These are phyloP conservation scores for Carex arenaria DNA, from an alignment of 202 grass and related monocot genomes.

Conservation along the genomic window DNA sequence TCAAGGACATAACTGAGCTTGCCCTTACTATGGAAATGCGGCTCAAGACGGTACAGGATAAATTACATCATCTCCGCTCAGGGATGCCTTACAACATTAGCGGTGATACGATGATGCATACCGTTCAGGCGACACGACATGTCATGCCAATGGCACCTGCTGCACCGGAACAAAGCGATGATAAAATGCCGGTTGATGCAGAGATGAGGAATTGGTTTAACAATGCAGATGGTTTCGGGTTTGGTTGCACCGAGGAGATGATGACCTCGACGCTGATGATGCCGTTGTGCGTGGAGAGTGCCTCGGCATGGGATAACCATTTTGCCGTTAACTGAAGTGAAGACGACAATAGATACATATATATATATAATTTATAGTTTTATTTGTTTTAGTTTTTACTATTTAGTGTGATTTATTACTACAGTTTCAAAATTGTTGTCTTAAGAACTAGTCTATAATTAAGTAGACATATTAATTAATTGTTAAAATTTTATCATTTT, in stretches of 20 bases:
- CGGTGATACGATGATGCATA: neutral
- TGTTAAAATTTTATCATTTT: neutral
- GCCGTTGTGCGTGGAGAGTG: neutral
- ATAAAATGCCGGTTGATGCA: slow-evolving; percentile 2
- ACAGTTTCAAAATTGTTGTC: neutral
- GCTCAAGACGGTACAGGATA: neutral
- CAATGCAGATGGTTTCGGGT: neutral
- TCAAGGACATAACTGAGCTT: slow-evolving; percentile 1
- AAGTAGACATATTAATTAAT: neutral
- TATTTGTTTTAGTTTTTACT: slow-evolving; percentile 1
- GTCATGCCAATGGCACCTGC: neutral
- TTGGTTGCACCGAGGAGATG: slow-evolving; percentile 6
- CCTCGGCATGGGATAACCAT: slow-evolving; percentile 15
- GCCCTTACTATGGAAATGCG: neutral
- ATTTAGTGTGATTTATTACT: neutral
- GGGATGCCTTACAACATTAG: neutral
- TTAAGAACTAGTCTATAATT: neutral
- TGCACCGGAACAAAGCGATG: neutral
- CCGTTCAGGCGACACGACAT: neutral
- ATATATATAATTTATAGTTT: neutral
- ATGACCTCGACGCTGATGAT: neutral
- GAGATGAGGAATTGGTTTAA: slow-evolving; percentile 17
- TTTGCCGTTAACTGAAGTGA: slow-evolving; percentile 3
- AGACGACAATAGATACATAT: neutral
- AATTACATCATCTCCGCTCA: neutral